Conservation (phyloP, 495 filamentous ascomycete genomes). For the Durotheca rogersii region DNA sequence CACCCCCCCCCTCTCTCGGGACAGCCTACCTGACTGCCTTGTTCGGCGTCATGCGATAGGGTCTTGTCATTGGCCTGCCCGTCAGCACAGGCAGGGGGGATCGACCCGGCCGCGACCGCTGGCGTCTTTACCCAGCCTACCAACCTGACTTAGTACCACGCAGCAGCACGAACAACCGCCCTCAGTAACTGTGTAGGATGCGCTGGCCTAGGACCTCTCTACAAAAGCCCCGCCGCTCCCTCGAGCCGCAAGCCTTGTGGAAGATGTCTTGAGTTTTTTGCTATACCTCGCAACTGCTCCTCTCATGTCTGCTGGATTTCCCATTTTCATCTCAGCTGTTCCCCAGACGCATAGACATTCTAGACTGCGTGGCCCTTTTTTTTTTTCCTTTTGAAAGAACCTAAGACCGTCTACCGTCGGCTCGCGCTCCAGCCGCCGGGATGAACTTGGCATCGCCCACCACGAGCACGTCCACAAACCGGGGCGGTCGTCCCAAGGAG, state of each 20-base stretch:
- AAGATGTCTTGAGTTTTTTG: conserved; percentile 2
- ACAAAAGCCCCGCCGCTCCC: conserved; percentile 26
- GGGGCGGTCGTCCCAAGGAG: conserved; percentile 47
- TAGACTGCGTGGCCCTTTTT: neutral
- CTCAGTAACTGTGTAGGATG: conserved; percentile 10
- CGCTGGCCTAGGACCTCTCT: too few species aligned
- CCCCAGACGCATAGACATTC: too few species aligned
- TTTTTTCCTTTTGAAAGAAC: neutral
- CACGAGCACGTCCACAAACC: conserved; percentile 33
- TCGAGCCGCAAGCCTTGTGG: conserved; percentile 22
- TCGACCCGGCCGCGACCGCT: too few species aligned
- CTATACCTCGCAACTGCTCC: conserved; percentile 8
- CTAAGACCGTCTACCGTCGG: too few species aligned
- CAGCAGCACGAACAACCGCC: neutral
- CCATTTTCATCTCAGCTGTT: too few species aligned
- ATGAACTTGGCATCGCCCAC: conserved; percentile 37
- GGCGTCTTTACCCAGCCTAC: too few species aligned
- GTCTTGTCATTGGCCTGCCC: neutral
- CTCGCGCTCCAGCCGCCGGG: neutral
- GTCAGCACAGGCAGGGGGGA: conserved; percentile 15
- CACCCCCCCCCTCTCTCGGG: conserved; percentile 8
- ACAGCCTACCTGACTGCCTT: conserved; percentile 20
- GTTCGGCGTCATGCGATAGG: conserved; percentile 1
- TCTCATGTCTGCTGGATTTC: conserved; percentile 11
- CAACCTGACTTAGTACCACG: too few species aligned